A percentile compares a stretch with the other conserved stretches of the same genome.
Conservation (phyloP, 148 eudicot genomes). For the Pouteria glomerata region DNA sequence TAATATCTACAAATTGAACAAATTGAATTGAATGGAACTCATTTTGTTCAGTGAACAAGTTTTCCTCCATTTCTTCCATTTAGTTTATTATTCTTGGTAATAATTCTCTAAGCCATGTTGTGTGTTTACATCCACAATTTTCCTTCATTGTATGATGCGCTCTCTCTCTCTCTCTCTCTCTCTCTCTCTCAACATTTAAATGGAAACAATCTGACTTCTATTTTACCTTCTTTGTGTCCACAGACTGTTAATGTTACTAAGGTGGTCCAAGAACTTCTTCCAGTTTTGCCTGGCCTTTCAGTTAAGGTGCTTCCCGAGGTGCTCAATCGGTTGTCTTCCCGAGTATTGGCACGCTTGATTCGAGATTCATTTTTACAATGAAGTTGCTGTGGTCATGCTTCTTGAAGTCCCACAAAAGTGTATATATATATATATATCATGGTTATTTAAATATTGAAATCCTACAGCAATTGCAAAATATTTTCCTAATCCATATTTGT, state of each 20-base stretch:
- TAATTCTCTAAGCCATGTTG: too few species aligned
- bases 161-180: not conserved
- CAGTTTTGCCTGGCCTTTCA: conserved; percentile 76
- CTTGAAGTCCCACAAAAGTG: conserved; percentile 8
- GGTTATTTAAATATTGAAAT: not conserved
- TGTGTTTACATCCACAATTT: too few species aligned
- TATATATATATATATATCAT: conserved; percentile 23
- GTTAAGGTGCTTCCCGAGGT: conserved; percentile 77
- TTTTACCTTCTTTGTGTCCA: conserved; percentile 5
- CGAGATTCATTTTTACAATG: conserved; percentile 50
- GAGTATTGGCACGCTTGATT: conserved; percentile 72
- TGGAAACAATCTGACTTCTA: not conserved
- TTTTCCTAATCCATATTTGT: not conserved
- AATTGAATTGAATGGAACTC: not conserved
- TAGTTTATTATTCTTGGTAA: not conserved
- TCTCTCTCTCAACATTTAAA: not conserved
- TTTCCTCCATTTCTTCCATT: not conserved
- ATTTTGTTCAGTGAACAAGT: not conserved
- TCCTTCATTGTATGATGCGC: too few species aligned
- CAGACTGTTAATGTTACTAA: conserved; percentile 50
- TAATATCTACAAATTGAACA: too few species aligned
- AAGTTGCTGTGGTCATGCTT: not conserved
- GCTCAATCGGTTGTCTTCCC: conserved; percentile 59
- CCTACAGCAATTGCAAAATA: not conserved
- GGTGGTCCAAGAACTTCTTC: conserved; percentile 66